Conservation (phyloP, 2,329 filamentous ascomycete species). For the Aspergillus spinulosporus region DNA sequence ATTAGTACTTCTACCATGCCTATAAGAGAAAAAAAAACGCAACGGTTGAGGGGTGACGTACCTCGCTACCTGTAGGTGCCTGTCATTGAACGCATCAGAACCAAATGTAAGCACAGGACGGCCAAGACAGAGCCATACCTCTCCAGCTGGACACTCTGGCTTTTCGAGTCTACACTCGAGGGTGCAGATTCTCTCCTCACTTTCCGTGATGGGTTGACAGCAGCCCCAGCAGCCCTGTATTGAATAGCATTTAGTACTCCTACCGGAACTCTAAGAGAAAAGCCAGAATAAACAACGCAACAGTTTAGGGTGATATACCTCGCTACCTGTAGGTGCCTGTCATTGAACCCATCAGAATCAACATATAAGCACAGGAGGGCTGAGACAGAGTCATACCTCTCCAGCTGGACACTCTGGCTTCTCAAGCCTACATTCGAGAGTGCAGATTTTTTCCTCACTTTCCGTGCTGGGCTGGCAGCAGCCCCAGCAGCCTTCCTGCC, state of each 20-base stretch:
- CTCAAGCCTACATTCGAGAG: neutral
- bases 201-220: neutral
- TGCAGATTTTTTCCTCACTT: neutral
- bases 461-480: neutral
- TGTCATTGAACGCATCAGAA: neutral
- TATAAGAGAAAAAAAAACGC: too few relatives aligned
- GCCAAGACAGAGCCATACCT: neutral
- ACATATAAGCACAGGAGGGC: neutral
- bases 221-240: constrained; percentile 8
- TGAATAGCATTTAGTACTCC: neutral
- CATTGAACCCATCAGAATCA: neutral
- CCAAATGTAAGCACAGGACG: neutral
- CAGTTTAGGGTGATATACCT: neutral
- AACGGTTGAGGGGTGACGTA: neutral
- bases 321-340: constrained; percentile 4
- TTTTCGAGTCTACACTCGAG: neutral
- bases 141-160: constrained; percentile 2
- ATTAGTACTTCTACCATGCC: neutral
- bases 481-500: constrained; percentile 5
- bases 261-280: too few relatives aligned
- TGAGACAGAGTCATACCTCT: neutral
- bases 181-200: neutral
- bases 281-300: neutral
- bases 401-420: constrained; percentile 3
- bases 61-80: constrained; percentile 7